These are phyloP conservation scores for Lentinula sp. DNA, from an alignment of 768 basidiomycete genomes.

Conservation along the genomic window DNA sequence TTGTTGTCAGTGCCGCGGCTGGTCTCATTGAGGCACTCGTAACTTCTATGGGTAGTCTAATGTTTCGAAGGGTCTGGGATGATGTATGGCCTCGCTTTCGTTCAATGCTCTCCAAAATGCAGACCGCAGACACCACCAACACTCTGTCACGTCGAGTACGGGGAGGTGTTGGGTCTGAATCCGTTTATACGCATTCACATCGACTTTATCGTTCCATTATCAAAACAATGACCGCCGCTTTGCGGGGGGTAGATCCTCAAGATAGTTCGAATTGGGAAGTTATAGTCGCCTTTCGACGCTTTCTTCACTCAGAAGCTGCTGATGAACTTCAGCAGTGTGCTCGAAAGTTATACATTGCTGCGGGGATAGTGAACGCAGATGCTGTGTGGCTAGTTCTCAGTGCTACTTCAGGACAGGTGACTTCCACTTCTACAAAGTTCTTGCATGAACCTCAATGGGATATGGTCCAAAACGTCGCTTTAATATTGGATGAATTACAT, in stretches of 20 bases:
- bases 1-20: slow-evolving; percentile 75
- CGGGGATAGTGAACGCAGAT: slow-evolving; percentile 64
- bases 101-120: slow-evolving; percentile 51
- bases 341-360: slow-evolving; percentile 53
- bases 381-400: slow-evolving; percentile 77
- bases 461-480: slow-evolving; percentile 38
- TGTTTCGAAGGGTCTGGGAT: slow-evolving; percentile 82
- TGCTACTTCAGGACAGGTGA: slow-evolving; percentile 41
- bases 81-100: slow-evolving; percentile 89
- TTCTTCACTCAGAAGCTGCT: slow-evolving; percentile 61
- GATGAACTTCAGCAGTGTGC: slow-evolving; percentile 70
- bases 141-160: slow-evolving; percentile 57
- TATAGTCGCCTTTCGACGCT: slow-evolving; percentile 67
- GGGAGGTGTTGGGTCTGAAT: slow-evolving; percentile 53
- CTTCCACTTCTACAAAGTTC: slow-evolving; percentile 36
- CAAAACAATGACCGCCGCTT: slow-evolving; percentile 63
- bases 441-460: slow-evolving; percentile 58
- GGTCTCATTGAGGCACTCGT: slow-evolving; percentile 68
- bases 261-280: slow-evolving; percentile 80
- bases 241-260: slow-evolving; percentile 60
- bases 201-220: slow-evolving; percentile 74
- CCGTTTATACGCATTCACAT: slow-evolving; percentile 77
- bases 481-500: slow-evolving; percentile 20
- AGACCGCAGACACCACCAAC: slow-evolving; percentile 55
- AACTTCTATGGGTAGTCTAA: slow-evolving; percentile 72